Base-by-base conservation (phyloP, 2,329 filamentous ascomycete genomes). In the Xylogone sp. region DNA sequence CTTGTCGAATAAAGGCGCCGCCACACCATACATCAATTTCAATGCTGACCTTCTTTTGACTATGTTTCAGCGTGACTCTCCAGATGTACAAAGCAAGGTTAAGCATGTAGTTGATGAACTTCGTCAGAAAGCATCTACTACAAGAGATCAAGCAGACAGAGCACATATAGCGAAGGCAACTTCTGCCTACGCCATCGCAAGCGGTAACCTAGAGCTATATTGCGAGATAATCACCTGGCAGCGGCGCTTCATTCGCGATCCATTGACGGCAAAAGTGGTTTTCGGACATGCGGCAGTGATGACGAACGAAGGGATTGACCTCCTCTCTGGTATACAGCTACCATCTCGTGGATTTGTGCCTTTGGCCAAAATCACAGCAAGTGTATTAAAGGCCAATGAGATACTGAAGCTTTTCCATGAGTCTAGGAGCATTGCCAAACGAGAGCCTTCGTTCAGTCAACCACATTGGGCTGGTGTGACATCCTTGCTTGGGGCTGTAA, bases 231-330 rank as follows among this genome's bases (percentile, higher is more conserved):
- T 71, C 2, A 29, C 62, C 2, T 73, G 70, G 71, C 56, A 64
- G 1, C 65, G 62, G 6, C 61, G 67, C 2, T 73, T 65, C 50
- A 58, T 68, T n/a, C 65, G 65, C 21, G 71, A 73, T 58, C 62
- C 66, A 6, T 46, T 62, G 20, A 67, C 65, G 2, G 54, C 59
- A 3, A 57, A 56, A 39, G 50, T 44, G 2, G 51, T 71, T 2
- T 68, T 64, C 49, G 52, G 42, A 16, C 21, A 49, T n/a, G 18
- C 42, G 46, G 50, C 51, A 8, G 45, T 62, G 9, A 54, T 54
- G 19, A 60, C 58, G 12, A 43, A 45, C 2, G 65, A 68, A 45
- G 59, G 54, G 4, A 56, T 62, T 20, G 48, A 31, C 2, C 50
- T 70, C 5, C 54, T 69, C 2, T 60, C 60, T 9, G 61, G 52